phyloP scores from a whole-genome alignment of 192 early-diverging fungal species.

The Linnemannia elongata region DNA sequence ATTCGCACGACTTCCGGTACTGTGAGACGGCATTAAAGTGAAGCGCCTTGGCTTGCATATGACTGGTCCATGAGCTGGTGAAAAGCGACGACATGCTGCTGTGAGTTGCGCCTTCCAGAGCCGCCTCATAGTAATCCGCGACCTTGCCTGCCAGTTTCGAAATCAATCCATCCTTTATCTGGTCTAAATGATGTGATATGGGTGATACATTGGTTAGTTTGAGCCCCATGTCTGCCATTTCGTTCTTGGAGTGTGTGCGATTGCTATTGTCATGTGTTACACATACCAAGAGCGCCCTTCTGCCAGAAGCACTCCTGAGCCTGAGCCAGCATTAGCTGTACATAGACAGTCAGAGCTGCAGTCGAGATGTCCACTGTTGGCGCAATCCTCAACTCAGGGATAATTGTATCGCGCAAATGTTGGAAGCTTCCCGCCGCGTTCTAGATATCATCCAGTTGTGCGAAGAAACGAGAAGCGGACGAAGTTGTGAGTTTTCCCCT shows the following conservation, averaged over 20 bases:
- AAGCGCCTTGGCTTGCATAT: constrained; percentile 80
- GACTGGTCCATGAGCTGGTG: constrained; percentile 72
- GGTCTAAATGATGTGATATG: constrained; percentile 59
- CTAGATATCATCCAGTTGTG: constrained; percentile 22
- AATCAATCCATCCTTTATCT: constrained; percentile 83
- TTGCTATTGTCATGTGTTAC: background rate
- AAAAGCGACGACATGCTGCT: constrained; percentile 61
- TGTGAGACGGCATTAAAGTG: constrained; percentile 86
- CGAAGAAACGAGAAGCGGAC: background rate
- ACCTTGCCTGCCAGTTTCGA: constrained; percentile 83
- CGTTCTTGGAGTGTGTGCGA: background rate
- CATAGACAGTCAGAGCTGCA: constrained; percentile 73
- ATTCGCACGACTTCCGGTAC: constrained; percentile 81
- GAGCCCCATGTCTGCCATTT: background rate
- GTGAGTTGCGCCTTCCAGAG: constrained; percentile 75
- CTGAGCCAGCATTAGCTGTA: constrained; percentile 90
- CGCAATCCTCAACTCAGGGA: constrained; percentile 74
- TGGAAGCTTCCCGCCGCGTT: constrained; percentile 85
- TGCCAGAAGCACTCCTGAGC: constrained; percentile 96
- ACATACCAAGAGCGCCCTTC: constrained; percentile 75
- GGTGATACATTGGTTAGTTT: background rate
- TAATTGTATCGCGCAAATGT: constrained; percentile 68
- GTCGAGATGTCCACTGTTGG: constrained; percentile 80
- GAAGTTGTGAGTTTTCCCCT: background rate
- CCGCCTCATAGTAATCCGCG: constrained; percentile 78